A percentile compares a stretch with the other conserved stretches of the same genome.
Evolutionary conservation across 225 moss, liverwort and hornwort species (phyloP).

Genomic region (Neckera pumila): DNA sequence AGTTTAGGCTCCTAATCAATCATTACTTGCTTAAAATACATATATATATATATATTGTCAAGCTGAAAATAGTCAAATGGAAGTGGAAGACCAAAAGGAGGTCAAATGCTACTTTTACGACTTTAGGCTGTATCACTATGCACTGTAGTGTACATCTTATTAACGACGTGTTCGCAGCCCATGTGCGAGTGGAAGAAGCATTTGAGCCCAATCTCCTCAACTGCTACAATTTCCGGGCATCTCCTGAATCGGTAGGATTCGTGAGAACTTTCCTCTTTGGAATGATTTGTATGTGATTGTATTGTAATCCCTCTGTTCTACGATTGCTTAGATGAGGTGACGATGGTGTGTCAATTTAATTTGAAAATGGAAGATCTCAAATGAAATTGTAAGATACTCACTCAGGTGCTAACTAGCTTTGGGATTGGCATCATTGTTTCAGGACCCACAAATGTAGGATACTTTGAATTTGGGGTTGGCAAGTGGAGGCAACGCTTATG

Average conservation of each 20-base stretch:
- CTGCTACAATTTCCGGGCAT: not conserved
- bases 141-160: not conserved
- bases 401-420: not conserved
- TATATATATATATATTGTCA: no score
- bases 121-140: not conserved
- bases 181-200: not conserved
- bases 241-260: not conserved
- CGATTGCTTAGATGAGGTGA: not conserved
- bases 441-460: not conserved
- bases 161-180: not conserved
- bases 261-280: not conserved
- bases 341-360: not conserved
- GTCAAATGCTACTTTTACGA: not conserved
- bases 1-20: not conserved
- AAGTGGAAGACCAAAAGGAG: not conserved
- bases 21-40: no score
- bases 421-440: not conserved
- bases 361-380: not conserved
- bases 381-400: not conserved
- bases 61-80: not conserved
- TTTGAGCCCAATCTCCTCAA: not conserved
- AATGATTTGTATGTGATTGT: no score
- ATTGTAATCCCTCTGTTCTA: not conserved
- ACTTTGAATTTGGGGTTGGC: not conserved
- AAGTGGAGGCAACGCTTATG: not conserved